Percentiles rank a stretch among this genome's conserved stretches.
Evolutionary conservation across 2,329 filamentous ascomycete genomes (phyloP).

Genomic region (Penicillium sp.): DNA sequence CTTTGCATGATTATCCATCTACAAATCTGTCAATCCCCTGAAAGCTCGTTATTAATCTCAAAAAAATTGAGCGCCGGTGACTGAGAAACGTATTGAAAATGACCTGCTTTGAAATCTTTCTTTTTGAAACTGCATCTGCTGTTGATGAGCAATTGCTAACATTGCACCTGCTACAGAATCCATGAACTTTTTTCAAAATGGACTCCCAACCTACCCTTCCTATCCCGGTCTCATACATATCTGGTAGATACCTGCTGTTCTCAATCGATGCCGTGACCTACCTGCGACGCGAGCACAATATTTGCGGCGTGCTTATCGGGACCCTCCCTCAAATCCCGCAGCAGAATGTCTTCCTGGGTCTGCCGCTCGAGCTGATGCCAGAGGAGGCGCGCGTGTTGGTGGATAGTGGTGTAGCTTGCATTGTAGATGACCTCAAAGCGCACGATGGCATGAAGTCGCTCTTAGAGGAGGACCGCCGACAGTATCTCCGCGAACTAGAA

Average conservation of each 20-base stretch:
- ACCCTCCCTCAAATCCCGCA: conserved; percentile 87
- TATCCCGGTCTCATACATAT: conserved; percentile 75
- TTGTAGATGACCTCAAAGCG: conserved; percentile 70
- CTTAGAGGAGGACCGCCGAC: conserved; percentile 53
- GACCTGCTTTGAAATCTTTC: conserved; percentile 9
- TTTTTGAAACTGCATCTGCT: conserved; percentile 2
- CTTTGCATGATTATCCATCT: conserved; percentile 60
- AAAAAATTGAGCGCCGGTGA: conserved; percentile 36
- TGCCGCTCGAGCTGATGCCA: conserved; percentile 83
- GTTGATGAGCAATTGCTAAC: conserved; percentile 23
- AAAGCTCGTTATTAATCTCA: conserved; percentile 45
- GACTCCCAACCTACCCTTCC: conserved; percentile 46
- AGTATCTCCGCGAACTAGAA: conserved; percentile 56
- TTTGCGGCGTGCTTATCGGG: conserved; percentile 80
- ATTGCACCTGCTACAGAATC: conserved; percentile 17
- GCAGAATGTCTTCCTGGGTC: conserved; percentile 86
- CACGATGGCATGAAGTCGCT: conserved; percentile 62
- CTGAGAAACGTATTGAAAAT: conserved; percentile 42
- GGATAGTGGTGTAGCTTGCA: conserved; percentile 67
- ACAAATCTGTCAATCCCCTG: conserved; percentile 82
- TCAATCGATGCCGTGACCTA: conserved; percentile 73
- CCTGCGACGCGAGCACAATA: conserved; percentile 72
- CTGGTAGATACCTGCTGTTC: conserved; percentile 81
- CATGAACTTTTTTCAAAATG: conserved; percentile 25
- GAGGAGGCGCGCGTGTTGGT: conserved; percentile 83